Evolutionary conservation across 108 stramenopile species (phyloP).

Genomic region (Fragilaria radians): DNA sequence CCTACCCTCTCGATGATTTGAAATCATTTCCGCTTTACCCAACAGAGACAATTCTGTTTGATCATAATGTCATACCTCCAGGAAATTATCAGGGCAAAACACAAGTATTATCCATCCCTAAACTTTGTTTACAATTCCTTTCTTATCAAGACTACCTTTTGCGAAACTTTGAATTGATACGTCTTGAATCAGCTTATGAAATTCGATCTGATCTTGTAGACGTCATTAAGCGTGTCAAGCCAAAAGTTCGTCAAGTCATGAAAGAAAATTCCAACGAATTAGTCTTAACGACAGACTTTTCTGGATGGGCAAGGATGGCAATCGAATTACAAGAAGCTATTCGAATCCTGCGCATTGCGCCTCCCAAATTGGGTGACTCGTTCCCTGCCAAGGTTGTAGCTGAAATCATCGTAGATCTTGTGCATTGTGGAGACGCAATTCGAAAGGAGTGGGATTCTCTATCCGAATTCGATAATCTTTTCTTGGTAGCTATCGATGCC

Average conservation of each 20-base stretch:
- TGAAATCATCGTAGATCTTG: slow-evolving; percentile 76
- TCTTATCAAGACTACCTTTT: slow-evolving; percentile 88
- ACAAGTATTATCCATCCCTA: slow-evolving; percentile 79
- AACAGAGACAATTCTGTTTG: slow-evolving; percentile 87
- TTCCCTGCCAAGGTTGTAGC: slow-evolving; percentile 70
- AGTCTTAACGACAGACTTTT: slow-evolving; percentile 49
- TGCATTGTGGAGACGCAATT: slow-evolving; percentile 65
- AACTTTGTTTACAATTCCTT: slow-evolving; percentile 85
- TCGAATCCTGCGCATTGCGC: slow-evolving; percentile 55
- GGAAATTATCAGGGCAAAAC: slow-evolving; percentile 20
- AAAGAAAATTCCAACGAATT: slow-evolving; percentile 2
- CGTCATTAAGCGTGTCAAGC: slow-evolving; percentile 69
- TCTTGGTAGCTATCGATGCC: slow-evolving; percentile 77
- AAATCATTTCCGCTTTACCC: slow-evolving; percentile 82
- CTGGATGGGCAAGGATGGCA: slow-evolving; percentile 83
- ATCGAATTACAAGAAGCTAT: slow-evolving; percentile 45
- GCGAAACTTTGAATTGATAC: slow-evolving; percentile 85
- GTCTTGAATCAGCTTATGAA: slow-evolving; percentile 89
- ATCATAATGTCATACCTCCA: slow-evolving; percentile 63
- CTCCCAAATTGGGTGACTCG: slow-evolving; percentile 78
- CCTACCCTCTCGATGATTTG: slow-evolving; percentile 52
- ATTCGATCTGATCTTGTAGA: slow-evolving; percentile 89
- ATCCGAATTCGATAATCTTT: slow-evolving; percentile 89
- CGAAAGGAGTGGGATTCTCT: slow-evolving; percentile 90
- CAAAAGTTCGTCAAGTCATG: slow-evolving; percentile 36